Conservation (phyloP, 2,329 filamentous ascomycete genomes). For the Diaporthe vexans region DNA sequence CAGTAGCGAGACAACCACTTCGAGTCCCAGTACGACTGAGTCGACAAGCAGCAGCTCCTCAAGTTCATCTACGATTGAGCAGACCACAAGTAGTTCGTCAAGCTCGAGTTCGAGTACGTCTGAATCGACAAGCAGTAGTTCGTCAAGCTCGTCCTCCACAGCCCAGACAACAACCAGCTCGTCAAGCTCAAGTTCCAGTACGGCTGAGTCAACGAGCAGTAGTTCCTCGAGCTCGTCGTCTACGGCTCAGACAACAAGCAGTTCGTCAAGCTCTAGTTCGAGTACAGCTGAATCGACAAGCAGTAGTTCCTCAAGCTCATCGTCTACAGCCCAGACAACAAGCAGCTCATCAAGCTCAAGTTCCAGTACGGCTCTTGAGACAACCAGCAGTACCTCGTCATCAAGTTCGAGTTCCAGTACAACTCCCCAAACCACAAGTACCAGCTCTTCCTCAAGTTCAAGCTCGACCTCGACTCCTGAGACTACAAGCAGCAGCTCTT, state of each 20-base stretch:
- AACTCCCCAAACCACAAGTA: neutral
- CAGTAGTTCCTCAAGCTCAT: neutral
- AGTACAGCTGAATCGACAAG: neutral
- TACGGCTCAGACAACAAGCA: neutral
- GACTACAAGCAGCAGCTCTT: neutral
- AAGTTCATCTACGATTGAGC: neutral
- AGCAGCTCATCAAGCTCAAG: neutral
- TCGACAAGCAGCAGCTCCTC: no score
- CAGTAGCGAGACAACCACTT: neutral
- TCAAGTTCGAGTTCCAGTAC: neutral
- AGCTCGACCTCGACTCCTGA: neutral
- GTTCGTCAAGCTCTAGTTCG: neutral
- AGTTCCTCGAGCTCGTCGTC: neutral
- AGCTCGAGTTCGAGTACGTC: neutral
- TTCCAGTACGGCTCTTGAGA: neutral
- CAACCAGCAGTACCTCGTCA: neutral
- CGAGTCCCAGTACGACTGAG: neutral
- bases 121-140: neutral
- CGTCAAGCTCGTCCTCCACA: neutral
- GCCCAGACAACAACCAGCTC: neutral
- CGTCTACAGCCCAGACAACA: neutral
- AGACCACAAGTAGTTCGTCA: neutral
- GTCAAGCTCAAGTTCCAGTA: neutral
- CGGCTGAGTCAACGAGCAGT: neutral
- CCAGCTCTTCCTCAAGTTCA: neutral